Evolutionary conservation across 169 alveolate species (phyloP).

Genomic region (Eimeria zaria): DNA sequence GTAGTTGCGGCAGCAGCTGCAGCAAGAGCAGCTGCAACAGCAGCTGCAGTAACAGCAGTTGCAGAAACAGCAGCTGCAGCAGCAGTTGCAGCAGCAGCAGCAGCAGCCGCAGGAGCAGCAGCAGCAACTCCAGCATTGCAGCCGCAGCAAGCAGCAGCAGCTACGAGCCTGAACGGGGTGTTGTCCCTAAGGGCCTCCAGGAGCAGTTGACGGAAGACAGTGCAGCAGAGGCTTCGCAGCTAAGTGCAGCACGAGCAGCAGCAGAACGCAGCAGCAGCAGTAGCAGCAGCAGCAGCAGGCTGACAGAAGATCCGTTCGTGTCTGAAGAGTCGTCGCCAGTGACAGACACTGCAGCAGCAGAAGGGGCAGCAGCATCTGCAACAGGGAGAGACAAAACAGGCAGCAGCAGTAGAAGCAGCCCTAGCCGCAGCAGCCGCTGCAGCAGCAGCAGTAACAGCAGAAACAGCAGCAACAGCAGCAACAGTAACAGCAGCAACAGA

Average conservation of each 20-base stretch:
- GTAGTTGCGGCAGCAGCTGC: conserved; percentile 7
- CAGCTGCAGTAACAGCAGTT: background rate
- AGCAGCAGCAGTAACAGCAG: conserved; percentile 1
- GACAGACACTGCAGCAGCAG: background rate
- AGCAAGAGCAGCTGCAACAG: background rate
- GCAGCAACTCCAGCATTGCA: background rate
- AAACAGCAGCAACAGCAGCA: background rate
- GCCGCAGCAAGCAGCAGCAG: background rate
- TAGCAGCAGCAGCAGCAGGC: background rate
- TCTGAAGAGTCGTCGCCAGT: too few species aligned
- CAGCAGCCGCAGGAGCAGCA: conserved; percentile 1
- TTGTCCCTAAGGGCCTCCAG: background rate
- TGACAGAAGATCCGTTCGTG: too few species aligned
- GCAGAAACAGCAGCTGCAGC: conserved; percentile 12
- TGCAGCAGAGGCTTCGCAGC: too few species aligned
- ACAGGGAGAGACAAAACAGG: background rate
- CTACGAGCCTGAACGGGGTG: background rate
- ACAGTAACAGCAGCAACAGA: conserved; percentile 11
- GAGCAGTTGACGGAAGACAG: background rate
- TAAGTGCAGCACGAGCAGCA: background rate
- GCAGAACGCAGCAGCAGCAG: background rate
- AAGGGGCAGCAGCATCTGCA: background rate
- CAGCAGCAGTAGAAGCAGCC: conserved; percentile 16
- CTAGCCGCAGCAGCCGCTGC: background rate
- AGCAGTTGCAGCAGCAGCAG: conserved; percentile 7